A percentile compares a stretch with the other conserved stretches of the same genome.
These are phyloP conservation scores for Emmonsiellopsis sp. DNA, from an alignment of 2,329 filamentous ascomycete species.

Conservation along the genomic window DNA sequence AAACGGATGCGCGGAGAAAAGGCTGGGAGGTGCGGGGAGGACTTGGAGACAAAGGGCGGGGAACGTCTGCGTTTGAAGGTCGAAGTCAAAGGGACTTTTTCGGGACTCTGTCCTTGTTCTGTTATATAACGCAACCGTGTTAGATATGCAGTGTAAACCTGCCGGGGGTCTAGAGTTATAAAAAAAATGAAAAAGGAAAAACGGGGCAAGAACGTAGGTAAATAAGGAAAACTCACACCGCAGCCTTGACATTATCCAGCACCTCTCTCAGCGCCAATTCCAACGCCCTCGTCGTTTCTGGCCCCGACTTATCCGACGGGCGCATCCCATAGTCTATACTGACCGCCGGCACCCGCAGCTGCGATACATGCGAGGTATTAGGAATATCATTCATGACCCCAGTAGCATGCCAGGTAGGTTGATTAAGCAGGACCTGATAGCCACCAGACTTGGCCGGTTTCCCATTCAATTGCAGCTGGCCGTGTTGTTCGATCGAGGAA, in stretches of 20 bases:
- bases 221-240: constrained; percentile 52
- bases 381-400: constrained; percentile 70
- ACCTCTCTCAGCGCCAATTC: constrained; percentile 80
- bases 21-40: constrained; percentile 67
- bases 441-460: constrained; percentile 27
- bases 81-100: constrained; percentile 59
- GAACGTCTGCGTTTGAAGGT: constrained; percentile 76
- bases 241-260: constrained; percentile 69
- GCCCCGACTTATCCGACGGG: constrained; percentile 56
- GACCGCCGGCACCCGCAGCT: constrained; percentile 6
- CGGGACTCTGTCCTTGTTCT: constrained; percentile 36
- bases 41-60: constrained; percentile 75
- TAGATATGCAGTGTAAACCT: constrained; percentile 7
- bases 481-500: not conserved
- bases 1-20: constrained; percentile 74
- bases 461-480: constrained; percentile 22
- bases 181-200: not conserved
- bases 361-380: constrained; percentile 19
- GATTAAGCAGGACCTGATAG: constrained; percentile 45
- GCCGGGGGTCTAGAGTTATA: not conserved
- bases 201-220: not conserved
- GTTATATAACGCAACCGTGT: constrained; percentile 1
- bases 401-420: constrained; percentile 63
- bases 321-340: constrained; percentile 39
- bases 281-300: constrained; percentile 73